Evolutionary conservation across 441 rosid species (phyloP), one percentile per base, ranked within the genome.

Genomic region (Breynia disticha): DNA sequence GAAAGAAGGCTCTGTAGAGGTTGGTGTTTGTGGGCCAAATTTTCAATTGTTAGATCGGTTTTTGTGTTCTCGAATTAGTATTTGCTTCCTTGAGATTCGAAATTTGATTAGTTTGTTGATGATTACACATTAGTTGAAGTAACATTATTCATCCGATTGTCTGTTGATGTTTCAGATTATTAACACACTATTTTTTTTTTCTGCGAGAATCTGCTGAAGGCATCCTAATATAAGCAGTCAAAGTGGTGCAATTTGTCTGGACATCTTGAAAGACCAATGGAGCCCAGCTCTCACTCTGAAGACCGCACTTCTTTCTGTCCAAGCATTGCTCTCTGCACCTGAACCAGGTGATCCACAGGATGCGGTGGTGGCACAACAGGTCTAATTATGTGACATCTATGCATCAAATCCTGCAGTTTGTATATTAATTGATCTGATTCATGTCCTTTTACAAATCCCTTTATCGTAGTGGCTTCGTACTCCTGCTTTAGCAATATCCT

Each of bases 191-290:
- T 57, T 50, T 19, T 42, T 22, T 37, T 41, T 21, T 48, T 10
- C 12, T 32, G 54, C 67, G 45, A 55, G 16, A 39, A 20, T 46
- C 48, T 53, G 38, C 51, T 60, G 48, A 62, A 93, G 98, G 98
- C 98, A 93, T 58, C 98, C 98, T 14, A 93, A 93, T 61, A 86
- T 88, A n/a, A 93, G 98, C 82, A 88, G 98, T 63, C 98, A 93
- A 67, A 93, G 95, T 55, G 98, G 97, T 18, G 98, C 97, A 16
- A 93, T 88, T 57, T 93, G 98, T 74, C 76, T 93, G 70, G 98
- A 93, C 79, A 72, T 93, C 70, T 70, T 93, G 82, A 88, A 88
- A 75, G 95, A 88, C 54, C 97, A 93, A 48, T 88, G 98, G 98
- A 93, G 98, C 73, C 98, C 98, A 9, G 98, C 98, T 48, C 89